Base-by-base conservation (phyloP, 805 yeast species). In the Ogataea neopini region DNA sequence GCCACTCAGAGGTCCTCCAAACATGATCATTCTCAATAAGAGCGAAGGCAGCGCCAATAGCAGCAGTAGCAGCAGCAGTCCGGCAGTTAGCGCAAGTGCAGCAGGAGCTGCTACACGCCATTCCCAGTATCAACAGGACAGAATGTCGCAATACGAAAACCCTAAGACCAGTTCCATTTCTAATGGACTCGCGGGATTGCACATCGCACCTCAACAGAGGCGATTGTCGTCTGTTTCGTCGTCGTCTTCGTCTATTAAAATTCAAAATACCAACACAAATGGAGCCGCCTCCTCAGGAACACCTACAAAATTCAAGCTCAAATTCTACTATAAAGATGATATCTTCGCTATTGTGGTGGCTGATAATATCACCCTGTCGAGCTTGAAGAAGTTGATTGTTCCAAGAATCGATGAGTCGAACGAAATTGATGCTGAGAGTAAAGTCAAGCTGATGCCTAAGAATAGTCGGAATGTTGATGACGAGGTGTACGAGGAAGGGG, bases 311-410 rank as follows among this genome's bases (percentile, higher is more conserved):
- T 68, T 73, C 15, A 87, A 87, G 63, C 78, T 86, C 43, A 87
- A 87, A 63, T 85, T 87, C 59, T 87, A 83, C 62, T 86, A 80
- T 59, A 83, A 82, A 49, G 94, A 86, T 58, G 96, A 87, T 61
- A 87, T 87, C 13, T 87, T 86, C 70, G 94, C 89, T 1, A 72
- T 87, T 20, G 58, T 58, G 9, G 64, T 68, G n/a, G 50, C 60
- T 3, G 57, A 57, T 3, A 56, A 55, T 32, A 52, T 59, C 10
- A 47, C 56, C 2, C 44, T 68, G 11, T 26, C 38, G 2, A 62
- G 61, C 1, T 47, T 69, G 39, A 66, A 62, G 45, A 51, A 50
- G 18, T 18, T 53, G 17, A 58, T 67, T 6, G 46, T 60, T 23
- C 63, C 69, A 2, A 56, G 68, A 35, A 54, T 66, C 13, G 69